Conservation (phyloP, 495 filamentous ascomycete species). For the Barbatosphaeria neglecta region DNA sequence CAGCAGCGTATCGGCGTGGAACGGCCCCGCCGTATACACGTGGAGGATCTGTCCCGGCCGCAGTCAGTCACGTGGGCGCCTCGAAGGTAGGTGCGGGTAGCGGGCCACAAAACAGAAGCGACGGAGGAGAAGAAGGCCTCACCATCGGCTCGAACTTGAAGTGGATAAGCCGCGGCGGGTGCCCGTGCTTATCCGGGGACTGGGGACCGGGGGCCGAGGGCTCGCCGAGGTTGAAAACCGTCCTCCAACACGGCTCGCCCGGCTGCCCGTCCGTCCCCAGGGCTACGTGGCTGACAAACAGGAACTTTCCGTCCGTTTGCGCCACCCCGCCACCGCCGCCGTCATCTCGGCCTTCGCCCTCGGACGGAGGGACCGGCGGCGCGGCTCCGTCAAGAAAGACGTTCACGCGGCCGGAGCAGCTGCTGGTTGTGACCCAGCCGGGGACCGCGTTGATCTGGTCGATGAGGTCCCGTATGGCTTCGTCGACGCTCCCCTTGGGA, state of each 20-base stretch:
- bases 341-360: conserved; percentile 37
- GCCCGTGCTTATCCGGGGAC: conserved; percentile 2
- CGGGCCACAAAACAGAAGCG: conserved; percentile 6
- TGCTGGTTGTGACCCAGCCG: conserved; percentile 80
- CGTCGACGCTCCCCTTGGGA: conserved; percentile 78
- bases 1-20: conserved; percentile 60
- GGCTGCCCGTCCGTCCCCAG: conserved; percentile 23
- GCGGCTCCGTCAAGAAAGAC: conserved; percentile 89
- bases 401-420: conserved; percentile 72
- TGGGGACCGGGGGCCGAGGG: conserved; percentile 2
- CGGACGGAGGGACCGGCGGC: conserved; percentile 33
- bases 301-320: too few species aligned
- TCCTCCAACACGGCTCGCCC: conserved; percentile 2
- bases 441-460: conserved; percentile 58
- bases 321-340: conserved; percentile 73
- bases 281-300: conserved; percentile 78
- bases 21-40: conserved; percentile 59
- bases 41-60: conserved; percentile 61
- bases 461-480: conserved; percentile 62
- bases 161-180: conserved; percentile 52
- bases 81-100: too few species aligned
- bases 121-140: conserved; percentile 6
- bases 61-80: too few species aligned
- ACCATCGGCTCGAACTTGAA: conserved; percentile 96
- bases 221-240: conserved; percentile 5